These are phyloP conservation scores for Neodidymelliopsis sp. DNA, from an alignment of 2,329 filamentous ascomycete genomes.

Conservation along the genomic window DNA sequence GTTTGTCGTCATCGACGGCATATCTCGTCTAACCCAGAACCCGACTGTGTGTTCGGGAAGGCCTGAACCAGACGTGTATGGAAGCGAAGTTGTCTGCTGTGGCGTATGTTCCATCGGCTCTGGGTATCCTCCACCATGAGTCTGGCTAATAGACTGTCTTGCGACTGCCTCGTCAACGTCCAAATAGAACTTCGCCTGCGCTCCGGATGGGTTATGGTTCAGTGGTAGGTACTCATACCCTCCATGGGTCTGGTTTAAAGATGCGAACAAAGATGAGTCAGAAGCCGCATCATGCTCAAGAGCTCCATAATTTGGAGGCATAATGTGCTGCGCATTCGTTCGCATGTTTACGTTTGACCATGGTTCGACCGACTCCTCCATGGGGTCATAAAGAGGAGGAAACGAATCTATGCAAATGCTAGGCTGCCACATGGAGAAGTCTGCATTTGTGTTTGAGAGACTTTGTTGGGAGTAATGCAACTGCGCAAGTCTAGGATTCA, in stretches of 20 bases:
- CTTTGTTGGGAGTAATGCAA: too few relatives aligned
- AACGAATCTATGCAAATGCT: not conserved
- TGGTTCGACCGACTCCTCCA: not conserved
- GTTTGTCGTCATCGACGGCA: not conserved
- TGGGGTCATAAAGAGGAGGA: too few relatives aligned
- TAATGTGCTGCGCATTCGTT: not conserved
- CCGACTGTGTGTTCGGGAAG: too few relatives aligned
- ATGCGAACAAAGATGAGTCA: not conserved
- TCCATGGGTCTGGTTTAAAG: not conserved
- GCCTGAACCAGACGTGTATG: too few relatives aligned
- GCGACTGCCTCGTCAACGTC: not conserved
- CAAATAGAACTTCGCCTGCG: not conserved
- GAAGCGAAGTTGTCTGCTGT: not conserved
- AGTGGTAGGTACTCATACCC: not conserved
- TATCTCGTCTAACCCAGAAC: not conserved
- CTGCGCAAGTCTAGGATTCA: too few relatives aligned
- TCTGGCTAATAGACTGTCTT: not conserved
- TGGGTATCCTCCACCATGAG: not conserved
- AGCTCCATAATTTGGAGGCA: not conserved
- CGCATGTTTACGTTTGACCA: not conserved
- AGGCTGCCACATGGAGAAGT: too few relatives aligned
- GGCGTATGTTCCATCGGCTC: not conserved
- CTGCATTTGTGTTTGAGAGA: too few relatives aligned
- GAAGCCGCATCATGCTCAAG: too few relatives aligned
- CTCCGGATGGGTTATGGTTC: not conserved